Conservation (phyloP, 257 asterid genomes). For the Mitragyna speciosa region DNA sequence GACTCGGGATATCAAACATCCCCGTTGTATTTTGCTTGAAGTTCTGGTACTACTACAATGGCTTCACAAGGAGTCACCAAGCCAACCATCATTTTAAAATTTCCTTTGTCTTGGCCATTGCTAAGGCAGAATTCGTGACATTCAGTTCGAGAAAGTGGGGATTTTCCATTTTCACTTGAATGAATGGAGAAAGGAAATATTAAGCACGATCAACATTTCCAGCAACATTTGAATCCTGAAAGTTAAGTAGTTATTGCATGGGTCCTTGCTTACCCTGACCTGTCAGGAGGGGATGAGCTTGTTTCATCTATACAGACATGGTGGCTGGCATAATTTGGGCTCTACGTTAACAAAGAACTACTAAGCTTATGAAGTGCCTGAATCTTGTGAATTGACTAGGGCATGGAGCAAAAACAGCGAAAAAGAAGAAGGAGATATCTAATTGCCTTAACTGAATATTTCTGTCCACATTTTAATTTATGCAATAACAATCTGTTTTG, state of each 20-base stretch:
- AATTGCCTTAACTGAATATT: background rate
- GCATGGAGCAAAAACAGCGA: background rate
- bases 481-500: background rate
- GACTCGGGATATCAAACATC: background rate
- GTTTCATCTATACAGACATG: background rate
- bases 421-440: background rate
- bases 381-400: background rate
- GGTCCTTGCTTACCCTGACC: background rate
- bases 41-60: background rate
- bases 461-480: background rate
- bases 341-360: background rate
- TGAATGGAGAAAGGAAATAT: background rate
- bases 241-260: background rate
- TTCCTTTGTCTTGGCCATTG: background rate
- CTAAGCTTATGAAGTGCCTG: constrained; percentile 2
- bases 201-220: background rate
- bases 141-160: background rate
- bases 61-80: background rate
- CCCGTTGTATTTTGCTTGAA: background rate
- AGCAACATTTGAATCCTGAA: background rate
- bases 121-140: background rate
- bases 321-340: background rate
- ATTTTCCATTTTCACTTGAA: background rate
- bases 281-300: background rate
- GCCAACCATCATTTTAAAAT: background rate